Conservation (phyloP, 116 monocot genomes). For the Trichopus zeylanicus region DNA sequence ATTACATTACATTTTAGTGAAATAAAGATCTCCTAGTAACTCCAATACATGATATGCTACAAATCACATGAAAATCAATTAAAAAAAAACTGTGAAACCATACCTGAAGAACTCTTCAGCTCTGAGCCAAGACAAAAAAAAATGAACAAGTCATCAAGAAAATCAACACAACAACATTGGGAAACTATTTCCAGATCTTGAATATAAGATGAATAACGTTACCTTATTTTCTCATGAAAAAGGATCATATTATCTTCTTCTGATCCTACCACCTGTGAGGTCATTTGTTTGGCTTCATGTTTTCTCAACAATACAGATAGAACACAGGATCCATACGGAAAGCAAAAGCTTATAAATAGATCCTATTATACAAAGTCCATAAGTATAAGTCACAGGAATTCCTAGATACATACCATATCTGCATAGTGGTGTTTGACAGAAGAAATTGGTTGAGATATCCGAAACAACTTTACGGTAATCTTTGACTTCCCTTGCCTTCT, state of each 20-base stretch:
- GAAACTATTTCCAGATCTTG: neutral
- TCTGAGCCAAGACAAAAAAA: constrained; percentile 17
- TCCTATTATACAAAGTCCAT: neutral
- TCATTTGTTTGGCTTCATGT: neutral
- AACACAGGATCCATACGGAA: no score
- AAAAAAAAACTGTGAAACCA: neutral
- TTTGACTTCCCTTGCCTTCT: constrained; percentile 61
- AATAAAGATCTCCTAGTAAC: neutral
- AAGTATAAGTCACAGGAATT: neutral
- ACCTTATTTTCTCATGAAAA: constrained; percentile 95
- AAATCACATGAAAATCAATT: neutral
- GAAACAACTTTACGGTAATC: constrained; percentile 45
- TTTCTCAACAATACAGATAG: neutral
- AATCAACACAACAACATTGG: neutral
- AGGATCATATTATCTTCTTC: constrained; percentile 92
- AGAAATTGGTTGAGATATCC: constrained; percentile 21
- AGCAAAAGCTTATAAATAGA: neutral
- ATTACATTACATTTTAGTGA: no score
- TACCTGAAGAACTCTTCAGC: constrained; percentile 94
- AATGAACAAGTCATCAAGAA: neutral
- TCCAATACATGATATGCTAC: no score
- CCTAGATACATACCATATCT: constrained; percentile 55
- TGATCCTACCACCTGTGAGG: constrained; percentile 63
- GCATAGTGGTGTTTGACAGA: constrained; percentile 71
- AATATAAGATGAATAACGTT: neutral